phyloP scores from a whole-genome alignment of 495 filamentous ascomycete genomes.

The Hypoxylon crocopeplum region DNA sequence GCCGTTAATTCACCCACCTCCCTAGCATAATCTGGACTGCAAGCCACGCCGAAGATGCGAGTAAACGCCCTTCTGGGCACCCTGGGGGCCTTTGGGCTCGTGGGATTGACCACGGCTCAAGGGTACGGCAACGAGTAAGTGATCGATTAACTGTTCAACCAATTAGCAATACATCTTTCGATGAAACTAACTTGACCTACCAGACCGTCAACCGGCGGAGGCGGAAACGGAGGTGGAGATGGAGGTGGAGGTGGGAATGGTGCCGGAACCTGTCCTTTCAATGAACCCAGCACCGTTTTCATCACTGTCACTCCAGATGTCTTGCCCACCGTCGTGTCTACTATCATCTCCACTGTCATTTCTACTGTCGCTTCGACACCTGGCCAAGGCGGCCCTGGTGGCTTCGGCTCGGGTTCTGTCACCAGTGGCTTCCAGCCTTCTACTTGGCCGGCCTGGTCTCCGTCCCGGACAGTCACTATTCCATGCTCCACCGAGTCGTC shows the following conservation, averaged over 20 bases:
- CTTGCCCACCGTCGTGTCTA: constrained; percentile 37
- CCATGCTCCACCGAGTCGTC: constrained; percentile 25
- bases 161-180: background rate
- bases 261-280: constrained; percentile 34
- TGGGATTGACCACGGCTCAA: constrained; percentile 37
- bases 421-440: constrained; percentile 22
- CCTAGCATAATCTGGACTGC: constrained; percentile 18
- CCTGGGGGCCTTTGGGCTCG: constrained; percentile 33
- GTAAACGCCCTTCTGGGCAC: constrained; percentile 34
- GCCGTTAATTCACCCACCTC: constrained; percentile 13
- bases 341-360: constrained; percentile 38
- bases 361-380: constrained; percentile 27
- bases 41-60: constrained; percentile 32
- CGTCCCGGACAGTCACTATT: constrained; percentile 32
- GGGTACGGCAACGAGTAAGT: constrained; percentile 38
- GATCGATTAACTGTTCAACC: too few species aligned
- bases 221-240: background rate
- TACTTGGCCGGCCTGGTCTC: constrained; percentile 30
- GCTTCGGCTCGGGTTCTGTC: constrained; percentile 24
- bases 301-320: constrained; percentile 41
- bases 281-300: constrained; percentile 44
- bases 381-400: constrained; percentile 30
- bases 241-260: constrained; percentile 16
- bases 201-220: constrained; percentile 16
- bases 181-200: constrained; percentile 7